Base-by-base conservation (phyloP, 2,329 filamentous ascomycete species). In the Zymoseptoria ardabiliae region DNA sequence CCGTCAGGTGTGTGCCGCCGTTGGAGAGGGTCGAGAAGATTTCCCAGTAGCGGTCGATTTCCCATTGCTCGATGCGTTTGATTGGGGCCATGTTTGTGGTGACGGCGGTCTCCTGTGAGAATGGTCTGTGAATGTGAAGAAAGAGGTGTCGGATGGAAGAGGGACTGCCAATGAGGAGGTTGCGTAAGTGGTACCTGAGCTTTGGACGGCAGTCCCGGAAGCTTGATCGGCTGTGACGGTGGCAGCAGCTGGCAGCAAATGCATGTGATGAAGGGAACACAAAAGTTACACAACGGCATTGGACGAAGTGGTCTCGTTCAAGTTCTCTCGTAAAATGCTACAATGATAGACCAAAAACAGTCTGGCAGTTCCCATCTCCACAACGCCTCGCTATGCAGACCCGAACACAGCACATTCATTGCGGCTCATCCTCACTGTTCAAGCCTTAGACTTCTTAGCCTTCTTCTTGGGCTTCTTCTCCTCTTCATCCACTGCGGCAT, bases 11-110 rank as follows among this genome's bases (percentile, higher is more conserved):
- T 57, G 81, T 79, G 49, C 83, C 81, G 71, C 85, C 85, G 70
- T 83, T 81, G 61, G 84, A 77, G 25, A 90, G 82, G 41, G 85
- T 85, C 64, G 84, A 81, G 77, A 90, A 90, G 71, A 90, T 90
- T 75, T 90, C 87, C 87, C 87, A 90, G 76, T 90, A 90, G 65
- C 87, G 85, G 70, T 89, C 85, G 66, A 90, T 84, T 73, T 90
- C 87, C 78, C 84, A 85, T 74, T 88, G 85, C 70, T 88, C 85
- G 67, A 89, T 89, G 63, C 79, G 77, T 65, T 84, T 83, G 66
- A 64, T 66, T 50, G 67, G 63, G 23, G 71, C 68, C 71, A 72
- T 73, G 53, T 53, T 65, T 56, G 53, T 35, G 41, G 23, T 51
- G 25, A 28, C 1, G 7, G 9, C 7, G 5, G 25, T 23, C 11